Base-by-base conservation (phyloP, 805 yeast species). In the Yamadazyma insecticola region DNA sequence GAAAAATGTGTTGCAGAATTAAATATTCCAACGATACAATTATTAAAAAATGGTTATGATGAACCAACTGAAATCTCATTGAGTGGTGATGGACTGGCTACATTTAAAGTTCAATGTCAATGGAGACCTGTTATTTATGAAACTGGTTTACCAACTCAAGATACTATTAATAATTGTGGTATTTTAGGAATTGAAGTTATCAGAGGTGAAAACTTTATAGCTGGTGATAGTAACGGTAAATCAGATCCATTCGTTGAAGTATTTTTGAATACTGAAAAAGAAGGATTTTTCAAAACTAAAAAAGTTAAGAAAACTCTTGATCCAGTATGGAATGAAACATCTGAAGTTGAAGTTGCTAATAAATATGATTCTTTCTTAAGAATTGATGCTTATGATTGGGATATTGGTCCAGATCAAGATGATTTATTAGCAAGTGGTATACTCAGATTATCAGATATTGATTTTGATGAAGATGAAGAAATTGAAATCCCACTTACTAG, bases 161-260 rank as follows among this genome's bases (percentile, higher is more conserved):
- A 92, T 57, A 67, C 82, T 25, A 74, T 80, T 40, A 72, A 80
- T 29, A 82, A 87, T 54, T 69, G 78, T 36, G 98, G 98, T 53
- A 63, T 62, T 17, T 57, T 90, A 43, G 68, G 67, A 14, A 68
- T 88, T 21, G 75, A 71, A 18, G 67, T 85, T 4, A 43, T 78
- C 26, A 65, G 68, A 29, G 97, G 92, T 3, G 70, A 70, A 11
- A 74, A 74, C 30, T 68, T 92, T 36, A 76, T 81, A 23, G 72
- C 96, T 10, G 94, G 89, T n/a, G 99, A 92, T 59, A 67, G 84
- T 18, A 81, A 81, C 45, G 97, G 97, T 30, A 82, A 83, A 53
- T 86, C 96, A 3, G 99, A 92, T 60, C 99, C 99, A 33, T 90
- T 78, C 54, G 70, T 78, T 37, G 74, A 78, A 47, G 70, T 87